Evolutionary conservation across 805 yeast genomes (phyloP).

Genomic region (Priceomyces melissophilus): DNA sequence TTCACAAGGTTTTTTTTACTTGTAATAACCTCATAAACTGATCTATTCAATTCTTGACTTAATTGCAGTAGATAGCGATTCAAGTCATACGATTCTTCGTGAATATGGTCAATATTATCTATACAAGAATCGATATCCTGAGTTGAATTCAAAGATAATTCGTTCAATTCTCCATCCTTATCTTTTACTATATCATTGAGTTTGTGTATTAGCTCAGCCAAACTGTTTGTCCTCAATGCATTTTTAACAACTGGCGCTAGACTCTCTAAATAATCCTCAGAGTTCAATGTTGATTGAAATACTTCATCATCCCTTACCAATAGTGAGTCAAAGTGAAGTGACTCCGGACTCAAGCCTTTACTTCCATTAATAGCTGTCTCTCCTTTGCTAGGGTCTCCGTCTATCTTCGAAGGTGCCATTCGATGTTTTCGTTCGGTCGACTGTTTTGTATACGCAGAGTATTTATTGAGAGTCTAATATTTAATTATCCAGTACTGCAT

Average conservation of each 20-base stretch:
- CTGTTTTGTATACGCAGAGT: too few relatives aligned
- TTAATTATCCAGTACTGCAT: too few relatives aligned
- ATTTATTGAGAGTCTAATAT: too few relatives aligned
- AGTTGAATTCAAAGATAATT: constrained; percentile 59
- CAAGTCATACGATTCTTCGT: constrained; percentile 53
- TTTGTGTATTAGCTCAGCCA: constrained; percentile 53
- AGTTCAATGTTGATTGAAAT: constrained; percentile 44
- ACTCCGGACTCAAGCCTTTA: constrained; percentile 14
- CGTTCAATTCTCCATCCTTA: constrained; percentile 62
- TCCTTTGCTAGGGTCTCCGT: constrained; percentile 4
- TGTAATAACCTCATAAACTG: constrained; percentile 63
- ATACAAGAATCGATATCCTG: constrained; percentile 56
- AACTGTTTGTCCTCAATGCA: constrained; percentile 51
- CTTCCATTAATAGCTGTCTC: constrained; percentile 2
- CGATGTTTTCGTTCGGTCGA: too few relatives aligned
- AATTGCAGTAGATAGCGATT: constrained; percentile 54
- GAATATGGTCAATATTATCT: constrained; percentile 59
- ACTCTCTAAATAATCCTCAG: constrained; percentile 75
- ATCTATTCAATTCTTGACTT: constrained; percentile 53
- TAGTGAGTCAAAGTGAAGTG: constrained; percentile 33
- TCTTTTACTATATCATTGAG: constrained; percentile 55
- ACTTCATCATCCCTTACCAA: constrained; percentile 40
- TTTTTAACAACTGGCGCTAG: constrained; percentile 71
- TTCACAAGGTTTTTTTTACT: constrained; percentile 59
- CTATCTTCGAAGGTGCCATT: constrained; percentile 10